These are phyloP conservation scores for Mortierella sp. DNA, from an alignment of 371 early-diverging fungal genomes.

Conservation along the genomic window DNA sequence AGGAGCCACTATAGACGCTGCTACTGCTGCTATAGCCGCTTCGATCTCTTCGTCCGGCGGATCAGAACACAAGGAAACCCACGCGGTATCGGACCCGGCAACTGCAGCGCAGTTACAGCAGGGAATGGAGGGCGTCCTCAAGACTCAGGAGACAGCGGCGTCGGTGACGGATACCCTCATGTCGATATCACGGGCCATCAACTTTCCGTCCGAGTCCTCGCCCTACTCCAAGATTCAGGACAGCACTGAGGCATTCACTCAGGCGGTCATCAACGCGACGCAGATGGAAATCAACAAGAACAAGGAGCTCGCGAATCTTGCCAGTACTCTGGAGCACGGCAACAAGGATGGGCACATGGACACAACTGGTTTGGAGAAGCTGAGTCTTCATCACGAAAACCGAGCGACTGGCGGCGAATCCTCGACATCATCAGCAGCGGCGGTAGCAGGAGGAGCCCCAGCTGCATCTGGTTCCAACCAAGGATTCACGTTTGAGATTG, in stretches of 20 bases:
- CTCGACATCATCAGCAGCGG: conserved; percentile 4
- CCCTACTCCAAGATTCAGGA: conserved; percentile 16
- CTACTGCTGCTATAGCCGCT: neutral
- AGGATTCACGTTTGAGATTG: conserved; percentile 37
- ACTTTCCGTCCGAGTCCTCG: conserved; percentile 20
- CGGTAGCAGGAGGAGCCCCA: neutral
- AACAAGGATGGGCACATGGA: neutral
- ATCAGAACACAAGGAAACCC: neutral
- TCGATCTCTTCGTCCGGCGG: conserved; percentile 2
- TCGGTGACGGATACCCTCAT: conserved; percentile 24
- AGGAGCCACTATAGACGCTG: neutral
- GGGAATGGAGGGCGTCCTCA: conserved; percentile 12
- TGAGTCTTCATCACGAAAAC: conserved; percentile 20
- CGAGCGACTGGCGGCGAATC: neutral
- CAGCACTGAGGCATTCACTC: conserved; percentile 22
- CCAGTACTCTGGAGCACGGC: conserved; percentile 1
- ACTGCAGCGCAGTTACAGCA: neutral
- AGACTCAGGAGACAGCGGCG: conserved; percentile 8
- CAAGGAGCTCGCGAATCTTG: neutral
- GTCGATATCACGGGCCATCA: conserved; percentile 37
- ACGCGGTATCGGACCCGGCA: conserved; percentile 9
- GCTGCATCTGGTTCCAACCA: conserved; percentile 16
- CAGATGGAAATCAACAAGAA: conserved; percentile 22
- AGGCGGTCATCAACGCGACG: conserved; percentile 30
- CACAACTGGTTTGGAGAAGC: conserved; percentile 15